Evolutionary conservation across 176 grass and related monocot species (phyloP).

Genomic region (Rhipidocladum racemiflorum): DNA sequence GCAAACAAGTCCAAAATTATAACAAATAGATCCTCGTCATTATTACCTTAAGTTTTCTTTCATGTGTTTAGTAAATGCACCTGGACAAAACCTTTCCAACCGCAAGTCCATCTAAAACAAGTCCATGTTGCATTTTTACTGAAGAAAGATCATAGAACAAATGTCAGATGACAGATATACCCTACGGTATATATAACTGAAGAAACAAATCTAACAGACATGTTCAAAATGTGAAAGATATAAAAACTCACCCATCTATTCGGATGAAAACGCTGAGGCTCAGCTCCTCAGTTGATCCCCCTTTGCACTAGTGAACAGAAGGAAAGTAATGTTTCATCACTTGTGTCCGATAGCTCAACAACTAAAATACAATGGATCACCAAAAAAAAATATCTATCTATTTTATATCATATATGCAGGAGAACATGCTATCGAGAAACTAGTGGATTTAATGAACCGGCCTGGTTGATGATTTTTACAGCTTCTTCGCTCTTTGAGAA

Average conservation of each 20-base stretch:
- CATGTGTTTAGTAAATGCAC: slow-evolving; percentile 34
- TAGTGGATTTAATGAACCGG: not conserved
- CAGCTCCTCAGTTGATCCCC: slow-evolving; percentile 48
- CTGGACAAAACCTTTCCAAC: slow-evolving; percentile 57
- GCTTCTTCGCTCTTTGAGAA: not conserved
- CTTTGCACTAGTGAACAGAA: slow-evolving; percentile 54
- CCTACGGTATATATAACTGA: slow-evolving; percentile 1
- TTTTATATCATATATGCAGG: not conserved
- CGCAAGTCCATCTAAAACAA: slow-evolving; percentile 82
- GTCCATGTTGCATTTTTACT: slow-evolving; percentile 55
- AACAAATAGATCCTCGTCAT: no score
- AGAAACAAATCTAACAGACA: slow-evolving; percentile 11
- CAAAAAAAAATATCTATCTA: not conserved
- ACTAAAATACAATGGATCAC: slow-evolving; percentile 7
- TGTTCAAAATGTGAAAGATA: slow-evolving; percentile 11
- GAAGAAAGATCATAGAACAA: slow-evolving; percentile 31
- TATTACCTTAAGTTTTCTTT: slow-evolving; percentile 7
- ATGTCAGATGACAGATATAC: not conserved
- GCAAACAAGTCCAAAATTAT: no score
- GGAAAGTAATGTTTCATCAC: slow-evolving; percentile 26
- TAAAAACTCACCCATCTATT: slow-evolving; percentile 48
- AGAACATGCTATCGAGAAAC: not conserved
- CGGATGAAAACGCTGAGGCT: slow-evolving; percentile 46
- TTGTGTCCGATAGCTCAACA: slow-evolving; percentile 3
- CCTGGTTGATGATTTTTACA: not conserved